Evolutionary conservation across 306 rosid genomes (phyloP).

Genomic region (Purshia tridentata): DNA sequence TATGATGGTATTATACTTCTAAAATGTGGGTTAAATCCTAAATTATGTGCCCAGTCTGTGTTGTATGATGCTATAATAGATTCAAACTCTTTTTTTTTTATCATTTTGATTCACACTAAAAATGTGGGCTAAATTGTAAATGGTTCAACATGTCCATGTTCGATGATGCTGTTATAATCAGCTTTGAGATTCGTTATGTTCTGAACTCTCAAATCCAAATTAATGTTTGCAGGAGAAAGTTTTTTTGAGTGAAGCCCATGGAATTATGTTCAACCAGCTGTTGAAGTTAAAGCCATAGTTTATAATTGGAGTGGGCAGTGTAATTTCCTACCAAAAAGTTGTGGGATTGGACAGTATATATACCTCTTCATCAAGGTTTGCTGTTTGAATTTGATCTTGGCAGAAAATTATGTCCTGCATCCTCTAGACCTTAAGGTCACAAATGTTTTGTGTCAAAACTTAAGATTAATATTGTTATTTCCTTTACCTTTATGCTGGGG

Average conservation of each 20-base stretch:
- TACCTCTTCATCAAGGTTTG: constrained; percentile 6
- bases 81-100: too few relatives aligned
- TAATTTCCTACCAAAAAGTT: background rate
- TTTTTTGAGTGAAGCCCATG: background rate
- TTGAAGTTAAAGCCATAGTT: background rate
- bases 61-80: background rate
- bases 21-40: background rate
- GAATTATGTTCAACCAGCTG: constrained; percentile 4
- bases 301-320: constrained; percentile 2
- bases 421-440: background rate
- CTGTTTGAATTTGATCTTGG: background rate
- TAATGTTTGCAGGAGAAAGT: constrained; percentile 11
- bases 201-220: background rate
- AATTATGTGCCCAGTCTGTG: background rate
- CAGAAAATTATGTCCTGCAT: background rate
- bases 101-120: background rate
- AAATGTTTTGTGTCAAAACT: too few relatives aligned
- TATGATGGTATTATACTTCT: background rate
- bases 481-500: background rate
- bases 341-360: background rate
- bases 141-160: background rate
- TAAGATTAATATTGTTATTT: too few relatives aligned
- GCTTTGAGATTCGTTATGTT: background rate
- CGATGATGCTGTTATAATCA: background rate
- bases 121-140: background rate